Conservation (phyloP, 202 grass and related monocot genomes). For the Carex sylvatica region DNA sequence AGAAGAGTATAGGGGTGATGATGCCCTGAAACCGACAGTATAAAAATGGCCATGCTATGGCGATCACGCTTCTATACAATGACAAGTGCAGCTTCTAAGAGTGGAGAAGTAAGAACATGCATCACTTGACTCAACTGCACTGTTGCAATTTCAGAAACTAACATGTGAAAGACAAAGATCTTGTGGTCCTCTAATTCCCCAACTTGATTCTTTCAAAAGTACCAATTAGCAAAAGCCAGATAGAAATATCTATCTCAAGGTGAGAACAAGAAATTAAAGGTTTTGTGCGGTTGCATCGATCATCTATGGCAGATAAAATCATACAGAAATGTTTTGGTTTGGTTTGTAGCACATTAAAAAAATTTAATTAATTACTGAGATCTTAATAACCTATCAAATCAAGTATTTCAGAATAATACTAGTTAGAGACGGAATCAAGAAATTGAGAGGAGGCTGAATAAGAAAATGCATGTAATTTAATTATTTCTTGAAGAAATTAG, state of each 20-base stretch:
- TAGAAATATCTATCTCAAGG: neutral
- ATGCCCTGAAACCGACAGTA: conserved; percentile 24
- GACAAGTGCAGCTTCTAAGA: conserved; percentile 27
- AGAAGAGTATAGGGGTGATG: neutral
- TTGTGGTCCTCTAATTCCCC: conserved; percentile 19
- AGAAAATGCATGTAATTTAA: no score
- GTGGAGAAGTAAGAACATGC: conserved; percentile 16
- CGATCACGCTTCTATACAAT: conserved; percentile 10
- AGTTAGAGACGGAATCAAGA: no score
- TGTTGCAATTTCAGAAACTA: conserved; percentile 22
- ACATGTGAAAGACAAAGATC: conserved; percentile 26
- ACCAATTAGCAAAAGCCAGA: neutral
- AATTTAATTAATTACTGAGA: no score
- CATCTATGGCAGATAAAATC: neutral
- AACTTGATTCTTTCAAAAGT: conserved; percentile 24
- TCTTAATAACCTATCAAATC: no score
- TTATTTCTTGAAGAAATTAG: no score
- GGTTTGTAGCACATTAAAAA: no score
- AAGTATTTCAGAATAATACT: no score
- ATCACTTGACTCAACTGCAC: conserved; percentile 20
- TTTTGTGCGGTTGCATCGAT: neutral
- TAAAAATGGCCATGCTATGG: conserved; percentile 24
- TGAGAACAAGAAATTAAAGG: neutral
- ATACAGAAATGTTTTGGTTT: neutral
- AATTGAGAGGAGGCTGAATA: no score